These are phyloP conservation scores for Ramaria sp. DNA, from an alignment of 768 basidiomycete genomes.

Conservation along the genomic window DNA sequence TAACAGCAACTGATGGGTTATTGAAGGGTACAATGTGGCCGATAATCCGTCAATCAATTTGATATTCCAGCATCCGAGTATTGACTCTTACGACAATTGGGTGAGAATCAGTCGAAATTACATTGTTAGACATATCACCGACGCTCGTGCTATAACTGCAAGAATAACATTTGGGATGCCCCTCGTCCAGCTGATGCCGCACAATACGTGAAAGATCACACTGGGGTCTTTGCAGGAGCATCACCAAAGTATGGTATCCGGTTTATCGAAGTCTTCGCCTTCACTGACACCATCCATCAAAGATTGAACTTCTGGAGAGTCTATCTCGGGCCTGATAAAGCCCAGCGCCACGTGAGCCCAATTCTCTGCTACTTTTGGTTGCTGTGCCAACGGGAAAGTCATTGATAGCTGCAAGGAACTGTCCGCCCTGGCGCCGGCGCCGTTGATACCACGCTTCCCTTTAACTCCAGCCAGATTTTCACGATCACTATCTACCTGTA, in stretches of 20 bases:
- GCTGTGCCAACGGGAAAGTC: neutral
- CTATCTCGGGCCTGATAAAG: constrained; percentile 33
- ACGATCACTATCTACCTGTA: constrained; percentile 54
- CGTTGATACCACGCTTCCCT: constrained; percentile 37
- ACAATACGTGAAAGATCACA: constrained; percentile 40
- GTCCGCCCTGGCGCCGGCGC: constrained; percentile 50
- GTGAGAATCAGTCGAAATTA: constrained; percentile 15
- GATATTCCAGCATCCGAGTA: constrained; percentile 52
- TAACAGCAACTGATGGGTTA: neutral
- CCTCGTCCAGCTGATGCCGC: constrained; percentile 45
- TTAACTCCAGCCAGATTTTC: constrained; percentile 43
- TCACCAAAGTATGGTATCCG: constrained; percentile 39
- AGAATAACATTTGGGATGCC: constrained; percentile 34
- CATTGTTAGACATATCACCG: neutral
- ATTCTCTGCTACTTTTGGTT: neutral
- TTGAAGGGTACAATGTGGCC: constrained; percentile 22
- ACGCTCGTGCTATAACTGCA: neutral
- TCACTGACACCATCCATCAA: neutral
- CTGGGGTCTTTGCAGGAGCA: constrained; percentile 46
- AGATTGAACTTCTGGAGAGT: constrained; percentile 51
- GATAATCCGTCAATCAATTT: constrained; percentile 59
- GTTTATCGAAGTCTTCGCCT: neutral
- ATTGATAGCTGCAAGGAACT: constrained; percentile 45
- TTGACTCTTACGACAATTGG: constrained; percentile 63
- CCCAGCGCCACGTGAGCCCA: constrained; percentile 34